These are phyloP conservation scores for Botrytis tulipae DNA, from an alignment of 2,329 filamentous ascomycete species.

Conservation along the genomic window DNA sequence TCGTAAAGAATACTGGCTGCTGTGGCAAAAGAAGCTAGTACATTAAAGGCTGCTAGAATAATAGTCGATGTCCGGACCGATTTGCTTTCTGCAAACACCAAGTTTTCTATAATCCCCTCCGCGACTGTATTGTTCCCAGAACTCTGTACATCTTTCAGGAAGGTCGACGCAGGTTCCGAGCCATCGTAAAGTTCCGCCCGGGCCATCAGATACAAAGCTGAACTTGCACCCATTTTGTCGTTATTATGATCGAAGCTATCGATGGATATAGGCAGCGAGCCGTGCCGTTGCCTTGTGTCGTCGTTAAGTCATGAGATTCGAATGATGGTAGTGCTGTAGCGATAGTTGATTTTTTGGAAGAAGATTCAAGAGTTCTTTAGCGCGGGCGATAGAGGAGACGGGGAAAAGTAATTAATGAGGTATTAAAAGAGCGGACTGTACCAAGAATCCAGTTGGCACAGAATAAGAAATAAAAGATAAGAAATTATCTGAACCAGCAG, in stretches of 20 bases:
- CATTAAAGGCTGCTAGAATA: constrained; percentile 60
- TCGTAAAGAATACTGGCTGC: constrained; percentile 57
- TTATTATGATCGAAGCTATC: constrained; percentile 21
- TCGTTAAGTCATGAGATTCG: constrained; percentile 39
- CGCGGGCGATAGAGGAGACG: constrained; percentile 4
- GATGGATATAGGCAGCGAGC: constrained; percentile 34
- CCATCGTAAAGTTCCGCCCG: constrained; percentile 21
- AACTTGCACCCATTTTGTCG: constrained; percentile 29
- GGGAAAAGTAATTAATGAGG: constrained; percentile 7
- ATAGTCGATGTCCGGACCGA: constrained; percentile 61
- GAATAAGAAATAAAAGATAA: constrained; percentile 30
- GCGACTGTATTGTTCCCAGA: constrained; percentile 22
- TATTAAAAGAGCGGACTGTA: constrained; percentile 30
- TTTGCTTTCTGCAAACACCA: constrained; percentile 43
- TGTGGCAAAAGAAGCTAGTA: constrained; percentile 55
- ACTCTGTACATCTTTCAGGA: constrained; percentile 21
- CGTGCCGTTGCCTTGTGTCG: constrained; percentile 34
- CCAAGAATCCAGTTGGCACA: constrained; percentile 35
- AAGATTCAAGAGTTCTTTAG: constrained; percentile 26
- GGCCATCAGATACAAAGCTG: constrained; percentile 32
- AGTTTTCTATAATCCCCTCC: constrained; percentile 32
- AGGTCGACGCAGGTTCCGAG: constrained; percentile 19
- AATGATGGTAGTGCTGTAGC: constrained; percentile 20
- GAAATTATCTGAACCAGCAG: constrained; percentile 39
- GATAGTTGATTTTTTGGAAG: constrained; percentile 20